Conservation (phyloP, 2,329 filamentous ascomycete genomes). For the Myriosclerotinia scirpicola region DNA sequence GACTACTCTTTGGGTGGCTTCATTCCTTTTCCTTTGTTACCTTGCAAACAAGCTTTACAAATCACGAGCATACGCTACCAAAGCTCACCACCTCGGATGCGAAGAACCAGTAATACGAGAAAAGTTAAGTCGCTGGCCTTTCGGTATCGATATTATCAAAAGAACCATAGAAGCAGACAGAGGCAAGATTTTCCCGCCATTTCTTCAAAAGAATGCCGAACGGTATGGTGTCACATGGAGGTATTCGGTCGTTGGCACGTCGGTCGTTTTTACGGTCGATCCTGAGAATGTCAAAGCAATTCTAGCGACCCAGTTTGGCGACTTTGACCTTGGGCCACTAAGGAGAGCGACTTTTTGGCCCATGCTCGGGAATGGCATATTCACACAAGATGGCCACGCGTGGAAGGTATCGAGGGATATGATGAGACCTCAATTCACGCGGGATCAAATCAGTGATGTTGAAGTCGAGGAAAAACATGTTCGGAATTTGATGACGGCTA, state of each 20-base stretch:
- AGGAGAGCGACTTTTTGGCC: conserved; percentile 7
- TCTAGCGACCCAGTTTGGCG: conserved; percentile 52
- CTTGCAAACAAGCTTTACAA: conserved; percentile 1
- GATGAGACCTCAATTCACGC: conserved; percentile 52
- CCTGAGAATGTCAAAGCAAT: conserved; percentile 56
- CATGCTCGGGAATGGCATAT: conserved; percentile 27
- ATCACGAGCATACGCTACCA: background rate
- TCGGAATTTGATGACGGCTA: conserved; percentile 46
- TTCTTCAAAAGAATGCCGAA: background rate
- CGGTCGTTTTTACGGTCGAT: conserved; percentile 39
- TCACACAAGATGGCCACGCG: conserved; percentile 22
- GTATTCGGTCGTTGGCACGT: background rate
- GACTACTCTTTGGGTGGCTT: background rate
- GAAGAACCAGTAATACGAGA: conserved; percentile 6
- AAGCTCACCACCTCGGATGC: background rate
- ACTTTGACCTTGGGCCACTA: conserved; percentile 44
- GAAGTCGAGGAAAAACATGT: conserved; percentile 57
- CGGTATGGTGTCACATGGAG: background rate
- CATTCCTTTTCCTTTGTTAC: background rate
- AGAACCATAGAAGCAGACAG: background rate
- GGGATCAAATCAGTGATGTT: conserved; percentile 60
- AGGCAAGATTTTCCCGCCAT: background rate
- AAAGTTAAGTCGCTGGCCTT: background rate
- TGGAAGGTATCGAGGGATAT: conserved; percentile 39
- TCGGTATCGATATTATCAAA: conserved; percentile 2